Conservation (phyloP, 352 stramenopile genomes). For the Pythium brassicae region DNA sequence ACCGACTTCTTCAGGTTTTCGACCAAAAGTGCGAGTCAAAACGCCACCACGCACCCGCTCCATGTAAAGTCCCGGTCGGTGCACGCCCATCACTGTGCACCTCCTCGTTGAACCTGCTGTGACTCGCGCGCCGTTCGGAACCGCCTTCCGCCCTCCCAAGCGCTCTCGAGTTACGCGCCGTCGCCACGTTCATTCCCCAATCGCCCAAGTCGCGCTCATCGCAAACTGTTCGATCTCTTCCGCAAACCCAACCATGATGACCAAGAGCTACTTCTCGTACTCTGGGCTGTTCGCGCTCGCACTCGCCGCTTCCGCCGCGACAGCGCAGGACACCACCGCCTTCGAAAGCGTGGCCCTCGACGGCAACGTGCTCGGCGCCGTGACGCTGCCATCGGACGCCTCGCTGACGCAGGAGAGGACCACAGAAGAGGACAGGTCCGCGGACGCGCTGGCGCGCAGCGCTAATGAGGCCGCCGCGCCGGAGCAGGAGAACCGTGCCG, state of each 20-base stretch:
- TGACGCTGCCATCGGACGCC: background rate
- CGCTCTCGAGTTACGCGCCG: background rate
- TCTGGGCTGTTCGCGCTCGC: conserved; percentile 7
- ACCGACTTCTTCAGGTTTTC: too few relatives aligned
- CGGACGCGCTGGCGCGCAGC: conserved; percentile 3
- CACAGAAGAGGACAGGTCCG: conserved; percentile 1
- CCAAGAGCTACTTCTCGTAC: conserved; percentile 9
- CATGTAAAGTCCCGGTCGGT: too few relatives aligned
- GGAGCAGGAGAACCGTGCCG: background rate
- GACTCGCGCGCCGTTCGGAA: background rate
- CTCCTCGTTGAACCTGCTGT: background rate
- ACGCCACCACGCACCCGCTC: too few relatives aligned
- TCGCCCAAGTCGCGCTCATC: background rate
- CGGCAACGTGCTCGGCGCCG: conserved; percentile 4
- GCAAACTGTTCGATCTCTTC: background rate
- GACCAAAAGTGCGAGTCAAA: too few relatives aligned
- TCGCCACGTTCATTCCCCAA: background rate
- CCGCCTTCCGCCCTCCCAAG: too few relatives aligned
- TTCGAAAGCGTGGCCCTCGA: conserved; percentile 7
- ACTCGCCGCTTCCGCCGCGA: conserved; percentile 2
- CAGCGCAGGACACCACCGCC: conserved; percentile 1
- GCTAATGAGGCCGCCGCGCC: conserved; percentile 5
- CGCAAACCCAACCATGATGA: conserved; percentile 1
- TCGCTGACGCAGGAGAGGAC: background rate
- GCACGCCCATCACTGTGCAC: too few relatives aligned